phyloP scores from a whole-genome alignment of 306 rosid genomes.

The Arachis stenosperma region DNA sequence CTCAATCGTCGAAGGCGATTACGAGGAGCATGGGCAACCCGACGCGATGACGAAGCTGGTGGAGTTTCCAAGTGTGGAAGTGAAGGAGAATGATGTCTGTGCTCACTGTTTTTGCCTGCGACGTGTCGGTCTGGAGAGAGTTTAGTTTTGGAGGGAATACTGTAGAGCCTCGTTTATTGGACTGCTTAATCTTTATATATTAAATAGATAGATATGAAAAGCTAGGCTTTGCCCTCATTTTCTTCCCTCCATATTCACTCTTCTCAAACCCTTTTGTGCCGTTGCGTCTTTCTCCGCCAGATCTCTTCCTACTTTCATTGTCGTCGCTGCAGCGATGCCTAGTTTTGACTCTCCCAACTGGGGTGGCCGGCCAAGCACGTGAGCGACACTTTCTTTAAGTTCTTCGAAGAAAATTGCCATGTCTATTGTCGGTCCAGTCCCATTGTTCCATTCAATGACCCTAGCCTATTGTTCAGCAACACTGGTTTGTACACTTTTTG shows the following conservation, averaged over 20 bases:
- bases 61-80: constrained; percentile 59
- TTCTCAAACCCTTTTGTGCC: not conserved
- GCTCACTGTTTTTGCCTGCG: constrained; percentile 24
- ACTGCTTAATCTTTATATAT: no score
- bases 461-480: constrained; percentile 85
- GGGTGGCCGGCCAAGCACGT: constrained; percentile 54
- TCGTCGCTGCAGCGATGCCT: constrained; percentile 41
- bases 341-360: constrained; percentile 9
- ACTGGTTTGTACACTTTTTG: constrained; percentile 55
- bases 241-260: not conserved
- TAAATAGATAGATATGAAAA: no score
- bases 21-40: constrained; percentile 78
- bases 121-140: no score
- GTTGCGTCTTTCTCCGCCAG: constrained; percentile 4
- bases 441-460: constrained; percentile 88
- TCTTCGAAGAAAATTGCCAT: constrained; percentile 67
- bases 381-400: constrained; percentile 48
- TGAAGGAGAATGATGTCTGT: constrained; percentile 81
- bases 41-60: constrained; percentile 67
- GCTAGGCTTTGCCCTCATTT: not conserved
- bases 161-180: no score
- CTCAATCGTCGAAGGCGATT: constrained; percentile 93
- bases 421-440: constrained; percentile 74
- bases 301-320: constrained; percentile 2
- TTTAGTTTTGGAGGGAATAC: no score